phyloP scores from a whole-genome alignment of 345 rosid genomes.

The Ceriops decandra region DNA sequence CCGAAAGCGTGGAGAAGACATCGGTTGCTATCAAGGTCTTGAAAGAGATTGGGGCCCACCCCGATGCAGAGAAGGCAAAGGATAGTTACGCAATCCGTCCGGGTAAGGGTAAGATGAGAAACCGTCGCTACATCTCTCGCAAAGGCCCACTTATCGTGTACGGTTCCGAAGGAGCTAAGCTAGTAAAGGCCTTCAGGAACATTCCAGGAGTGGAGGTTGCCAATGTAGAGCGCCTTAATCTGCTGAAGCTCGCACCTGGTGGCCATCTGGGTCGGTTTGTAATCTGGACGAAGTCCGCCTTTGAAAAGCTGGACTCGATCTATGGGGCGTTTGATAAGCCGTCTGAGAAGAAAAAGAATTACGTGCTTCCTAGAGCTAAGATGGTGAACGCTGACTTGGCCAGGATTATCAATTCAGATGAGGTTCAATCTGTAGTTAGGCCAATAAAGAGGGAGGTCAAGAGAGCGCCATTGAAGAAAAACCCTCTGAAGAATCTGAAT shows the following conservation, averaged over 20 bases:
- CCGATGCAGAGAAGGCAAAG: slow-evolving; percentile 90
- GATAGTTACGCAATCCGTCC: slow-evolving; percentile 76
- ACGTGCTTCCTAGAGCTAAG: slow-evolving; percentile 78
- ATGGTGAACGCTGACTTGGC: slow-evolving; percentile 95
- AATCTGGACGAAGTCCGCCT: slow-evolving; percentile 93
- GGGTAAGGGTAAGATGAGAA: slow-evolving; percentile 91
- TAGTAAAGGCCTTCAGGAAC: slow-evolving; percentile 89
- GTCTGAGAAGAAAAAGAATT: slow-evolving; percentile 89
- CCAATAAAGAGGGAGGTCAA: slow-evolving; percentile 66
- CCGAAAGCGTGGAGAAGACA: slow-evolving; percentile 74
- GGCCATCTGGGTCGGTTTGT: slow-evolving; percentile 93
- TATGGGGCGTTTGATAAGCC: slow-evolving; percentile 80
- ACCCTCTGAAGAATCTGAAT: slow-evolving; percentile 84
- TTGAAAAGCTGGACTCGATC: slow-evolving; percentile 85
- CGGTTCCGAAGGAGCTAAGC: slow-evolving; percentile 73
- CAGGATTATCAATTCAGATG: slow-evolving; percentile 91
- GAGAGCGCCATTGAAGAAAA: slow-evolving; percentile 87
- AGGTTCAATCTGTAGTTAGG: slow-evolving; percentile 85
- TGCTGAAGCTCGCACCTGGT: slow-evolving; percentile 91
- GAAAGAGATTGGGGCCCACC: slow-evolving; percentile 79
- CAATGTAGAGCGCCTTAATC: slow-evolving; percentile 74
- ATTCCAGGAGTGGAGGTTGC: slow-evolving; percentile 92
- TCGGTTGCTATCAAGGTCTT: slow-evolving; percentile 71
- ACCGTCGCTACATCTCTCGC: slow-evolving; percentile 75
- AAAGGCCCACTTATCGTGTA: slow-evolving; percentile 90